phyloP scores from a whole-genome alignment of 352 stramenopile genomes.

The Aphanomyces cochlioides region DNA sequence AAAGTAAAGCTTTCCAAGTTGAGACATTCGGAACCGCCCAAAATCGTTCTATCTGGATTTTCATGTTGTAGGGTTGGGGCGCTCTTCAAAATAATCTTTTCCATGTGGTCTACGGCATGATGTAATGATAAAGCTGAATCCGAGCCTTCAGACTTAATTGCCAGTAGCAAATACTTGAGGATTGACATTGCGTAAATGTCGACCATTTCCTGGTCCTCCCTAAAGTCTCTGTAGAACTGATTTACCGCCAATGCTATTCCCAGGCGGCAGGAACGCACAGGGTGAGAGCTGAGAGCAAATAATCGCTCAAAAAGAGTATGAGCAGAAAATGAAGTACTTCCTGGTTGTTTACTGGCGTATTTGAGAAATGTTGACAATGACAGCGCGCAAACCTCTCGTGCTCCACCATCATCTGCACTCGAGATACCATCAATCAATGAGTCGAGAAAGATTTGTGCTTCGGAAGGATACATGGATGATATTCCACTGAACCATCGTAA shows the following conservation, averaged over 20 bases:
- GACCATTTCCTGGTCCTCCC: conserved; percentile 52
- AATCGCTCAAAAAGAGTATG: conserved; percentile 58
- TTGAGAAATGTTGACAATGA: conserved; percentile 56
- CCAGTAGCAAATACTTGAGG: conserved; percentile 61
- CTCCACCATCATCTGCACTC: conserved; percentile 43
- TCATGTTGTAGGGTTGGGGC: conserved; percentile 56
- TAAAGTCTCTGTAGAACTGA: conserved; percentile 61
- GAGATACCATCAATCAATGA: conserved; percentile 54
- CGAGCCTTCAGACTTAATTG: conserved; percentile 54
- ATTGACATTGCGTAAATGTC: conserved; percentile 58
- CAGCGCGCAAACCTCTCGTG: conserved; percentile 60
- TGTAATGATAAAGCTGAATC: conserved; percentile 42
- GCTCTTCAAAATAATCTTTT: conserved; percentile 58
- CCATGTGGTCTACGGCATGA: conserved; percentile 34
- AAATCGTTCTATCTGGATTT: neutral
- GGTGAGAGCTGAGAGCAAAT: conserved; percentile 69
- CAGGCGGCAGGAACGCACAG: conserved; percentile 52
- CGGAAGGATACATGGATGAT: conserved; percentile 56
- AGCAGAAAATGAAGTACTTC: conserved; percentile 18
- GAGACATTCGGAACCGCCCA: conserved; percentile 12
- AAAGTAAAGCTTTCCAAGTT: conserved; percentile 10
- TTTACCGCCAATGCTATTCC: conserved; percentile 61
- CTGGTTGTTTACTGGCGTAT: conserved; percentile 40
- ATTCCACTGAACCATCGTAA: conserved; percentile 61
- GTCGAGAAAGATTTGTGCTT: conserved; percentile 61